Conservation (phyloP, 352 stramenopile genomes). For the Blastocystis hominis region DNA sequence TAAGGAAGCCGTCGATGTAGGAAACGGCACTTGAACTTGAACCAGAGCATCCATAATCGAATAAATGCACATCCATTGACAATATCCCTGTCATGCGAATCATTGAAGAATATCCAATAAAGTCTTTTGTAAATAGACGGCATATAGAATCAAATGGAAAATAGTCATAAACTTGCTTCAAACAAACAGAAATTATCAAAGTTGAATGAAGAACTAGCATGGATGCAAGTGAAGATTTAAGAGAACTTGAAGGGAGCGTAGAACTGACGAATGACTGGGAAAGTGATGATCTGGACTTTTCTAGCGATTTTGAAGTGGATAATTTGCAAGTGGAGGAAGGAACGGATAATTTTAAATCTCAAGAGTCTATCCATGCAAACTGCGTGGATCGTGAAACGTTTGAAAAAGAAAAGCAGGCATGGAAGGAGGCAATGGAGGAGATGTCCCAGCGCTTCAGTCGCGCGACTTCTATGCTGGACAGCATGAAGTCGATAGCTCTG, state of each 20-base stretch:
- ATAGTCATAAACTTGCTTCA: not conserved
- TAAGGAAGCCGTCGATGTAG: not conserved
- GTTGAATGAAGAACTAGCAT: not conserved
- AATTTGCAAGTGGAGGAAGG: not conserved
- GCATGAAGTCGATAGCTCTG: conserved; percentile 9
- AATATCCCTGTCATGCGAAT: not conserved
- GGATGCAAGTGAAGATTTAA: not conserved
- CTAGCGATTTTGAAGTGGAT: conserved; percentile 36
- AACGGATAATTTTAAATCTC: not conserved
- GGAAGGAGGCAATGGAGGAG: conserved; percentile 26
- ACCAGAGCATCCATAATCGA: not conserved
- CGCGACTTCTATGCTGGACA: not conserved
- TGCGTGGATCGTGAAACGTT: conserved; percentile 11
- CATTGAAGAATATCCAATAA: not conserved
- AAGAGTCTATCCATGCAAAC: conserved; percentile 13
- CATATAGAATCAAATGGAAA: not conserved
- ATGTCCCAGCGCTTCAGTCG: conserved; percentile 11
- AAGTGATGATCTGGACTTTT: conserved; percentile 14
- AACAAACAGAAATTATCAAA: not conserved
- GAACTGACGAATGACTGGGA: not conserved
- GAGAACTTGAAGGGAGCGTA: not conserved
- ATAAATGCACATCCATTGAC: not conserved
- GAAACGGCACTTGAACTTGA: not conserved
- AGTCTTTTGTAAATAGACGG: not conserved
- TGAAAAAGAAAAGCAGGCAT: conserved; percentile 47